Percentiles rank a stretch among this genome's conserved stretches.
Evolutionary conservation across 2,329 filamentous ascomycete species (phyloP).

Genomic region (Neofusicoccum laricinum): DNA sequence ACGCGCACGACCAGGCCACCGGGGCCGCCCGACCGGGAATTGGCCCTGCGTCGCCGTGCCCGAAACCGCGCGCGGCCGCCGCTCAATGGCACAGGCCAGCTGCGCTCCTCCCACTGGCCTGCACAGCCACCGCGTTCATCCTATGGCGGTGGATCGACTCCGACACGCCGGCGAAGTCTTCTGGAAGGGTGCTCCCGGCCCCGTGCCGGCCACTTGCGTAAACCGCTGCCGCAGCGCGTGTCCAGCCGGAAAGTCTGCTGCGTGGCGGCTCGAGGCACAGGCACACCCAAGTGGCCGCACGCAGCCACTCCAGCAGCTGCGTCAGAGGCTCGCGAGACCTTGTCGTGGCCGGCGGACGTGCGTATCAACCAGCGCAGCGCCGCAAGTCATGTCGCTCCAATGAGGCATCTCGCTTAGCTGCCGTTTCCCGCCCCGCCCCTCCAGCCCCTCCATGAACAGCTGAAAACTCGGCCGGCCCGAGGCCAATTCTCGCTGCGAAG

Average conservation of each 20-base stretch:
- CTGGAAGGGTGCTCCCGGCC: constrained; percentile 7
- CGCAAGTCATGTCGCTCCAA: constrained; percentile 11
- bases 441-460: background rate
- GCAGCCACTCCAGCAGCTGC: background rate
- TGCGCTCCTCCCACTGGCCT: background rate
- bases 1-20: background rate
- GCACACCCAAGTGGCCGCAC: background rate
- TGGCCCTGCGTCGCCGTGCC: background rate
- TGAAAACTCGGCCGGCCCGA: constrained; percentile 7
- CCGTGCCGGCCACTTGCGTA: background rate
- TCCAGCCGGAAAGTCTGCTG: background rate
- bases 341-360: constrained; percentile 6
- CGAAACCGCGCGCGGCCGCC: background rate
- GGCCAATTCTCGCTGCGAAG: background rate
- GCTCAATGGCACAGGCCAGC: background rate
- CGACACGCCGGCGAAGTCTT: background rate
- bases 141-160: constrained; percentile 9
- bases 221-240: background rate
- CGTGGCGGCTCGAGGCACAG: no score
- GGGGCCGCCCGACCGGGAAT: background rate
- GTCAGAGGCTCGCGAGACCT: constrained; percentile 1
- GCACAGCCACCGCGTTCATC: constrained; percentile 6
- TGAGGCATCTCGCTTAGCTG: constrained; percentile 8
- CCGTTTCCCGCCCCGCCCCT: background rate
- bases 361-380: background rate